Evolutionary conservation across 2,329 filamentous ascomycete species (phyloP), one percentile per base, ranked within the genome.

Genomic region (Aspergillus piperis): DNA sequence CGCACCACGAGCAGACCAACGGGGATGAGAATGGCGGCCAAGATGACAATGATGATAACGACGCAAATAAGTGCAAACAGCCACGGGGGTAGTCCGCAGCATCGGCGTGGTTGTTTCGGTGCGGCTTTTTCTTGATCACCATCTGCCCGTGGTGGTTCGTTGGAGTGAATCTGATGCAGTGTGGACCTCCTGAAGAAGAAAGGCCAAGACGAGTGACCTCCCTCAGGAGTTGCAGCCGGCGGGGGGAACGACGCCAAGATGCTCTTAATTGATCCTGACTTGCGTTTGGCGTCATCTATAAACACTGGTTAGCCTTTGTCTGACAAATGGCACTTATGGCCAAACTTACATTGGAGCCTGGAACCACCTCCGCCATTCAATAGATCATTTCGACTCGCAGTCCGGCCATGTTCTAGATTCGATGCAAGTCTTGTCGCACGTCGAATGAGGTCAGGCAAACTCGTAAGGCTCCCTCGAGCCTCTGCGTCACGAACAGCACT

Each of bases 361-460:
- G 68, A 57, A 56, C 75, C 72, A 44, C 66, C 64, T 55, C 66
- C 64, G 55, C 69, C 64, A 62, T 73, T 73, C n/a, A 77, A 66
- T 62, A 79, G 71, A 77, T 84, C 77, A 76, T 83, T 68, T 59
- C 83, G 79, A 70, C 86, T 88, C 11, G 86, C 86, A 19, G 87
- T 88, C 65, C 79, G 88, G 11, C 94, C 94, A 65, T 88, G 88
- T 69, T 98, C 94, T 60, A 99, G 88, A 76, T 96, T 92, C 0
- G 91, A 86, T 15, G 93, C 94, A 39, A 98, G 80, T 65, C 87
- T 87, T 0, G 94, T 98, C 10, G 95, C 95, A 67, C 95, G 86
- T 70, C 87, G 85, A 66, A 99, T 98, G 62, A 99, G 80, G 73
- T 98, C 95, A 0, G 93, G 90, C 61, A 99, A 80, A 76, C 93